These are phyloP conservation scores for Prunus fruticosa DNA, from an alignment of 306 rosid genomes.

Conservation along the genomic window DNA sequence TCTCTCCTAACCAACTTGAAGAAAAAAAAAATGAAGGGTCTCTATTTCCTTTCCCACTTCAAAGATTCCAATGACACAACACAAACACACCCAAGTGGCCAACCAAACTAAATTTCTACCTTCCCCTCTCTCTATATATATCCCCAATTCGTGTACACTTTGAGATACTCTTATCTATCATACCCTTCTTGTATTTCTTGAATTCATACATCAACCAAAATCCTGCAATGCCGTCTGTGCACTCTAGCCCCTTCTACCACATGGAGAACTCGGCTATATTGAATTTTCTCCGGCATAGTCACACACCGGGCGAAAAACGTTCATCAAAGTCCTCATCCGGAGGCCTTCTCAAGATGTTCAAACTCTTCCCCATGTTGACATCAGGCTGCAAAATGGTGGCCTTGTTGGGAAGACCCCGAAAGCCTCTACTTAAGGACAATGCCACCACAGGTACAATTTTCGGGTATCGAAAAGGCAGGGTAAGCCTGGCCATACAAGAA, in stretches of 20 bases:
- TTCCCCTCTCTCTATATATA: neutral
- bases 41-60: constrained; percentile 20
- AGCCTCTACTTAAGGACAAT: constrained; percentile 71
- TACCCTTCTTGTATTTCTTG: constrained; percentile 7
- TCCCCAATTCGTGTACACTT: constrained; percentile 2
- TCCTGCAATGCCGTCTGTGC: constrained; percentile 61
- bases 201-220: constrained; percentile 5
- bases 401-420: constrained; percentile 69
- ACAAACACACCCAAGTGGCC: constrained; percentile 16
- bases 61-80: constrained; percentile 44
- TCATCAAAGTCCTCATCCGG: constrained; percentile 36
- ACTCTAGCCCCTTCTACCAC: constrained; percentile 66
- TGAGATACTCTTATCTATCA: neutral
- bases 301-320: constrained; percentile 27
- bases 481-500: constrained; percentile 84
- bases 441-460: constrained; percentile 89
- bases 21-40: constrained; percentile 1
- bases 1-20: constrained; percentile 29
- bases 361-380: constrained; percentile 82
- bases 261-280: constrained; percentile 76
- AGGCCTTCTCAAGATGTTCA: constrained; percentile 68
- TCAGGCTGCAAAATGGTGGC: constrained; percentile 98
- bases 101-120: neutral
- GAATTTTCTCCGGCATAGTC: constrained; percentile 53
- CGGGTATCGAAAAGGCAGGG: constrained; percentile 83